Conservation (phyloP, 2,329 filamentous ascomycete species). For the Colletotrichum viniferum region DNA sequence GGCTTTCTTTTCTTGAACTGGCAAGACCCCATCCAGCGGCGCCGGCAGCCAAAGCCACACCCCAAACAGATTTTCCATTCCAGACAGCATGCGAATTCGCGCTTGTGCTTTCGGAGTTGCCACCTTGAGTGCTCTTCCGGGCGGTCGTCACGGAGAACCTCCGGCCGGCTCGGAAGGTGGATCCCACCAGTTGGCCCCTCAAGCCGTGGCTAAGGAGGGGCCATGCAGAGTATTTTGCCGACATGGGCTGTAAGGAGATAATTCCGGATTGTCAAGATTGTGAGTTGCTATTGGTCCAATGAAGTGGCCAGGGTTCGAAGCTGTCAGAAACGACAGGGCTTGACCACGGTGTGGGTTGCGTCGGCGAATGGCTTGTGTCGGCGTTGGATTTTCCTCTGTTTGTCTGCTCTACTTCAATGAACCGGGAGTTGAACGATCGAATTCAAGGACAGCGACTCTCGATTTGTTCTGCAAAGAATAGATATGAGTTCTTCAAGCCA, state of each 20-base stretch:
- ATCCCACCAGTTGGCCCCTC: constrained; percentile 6
- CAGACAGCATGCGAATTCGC: constrained; percentile 25
- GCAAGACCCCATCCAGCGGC: constrained; percentile 46
- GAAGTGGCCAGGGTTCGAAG: background rate
- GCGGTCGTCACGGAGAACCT: constrained; percentile 25
- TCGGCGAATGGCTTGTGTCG: constrained; percentile 18
- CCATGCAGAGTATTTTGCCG: constrained; percentile 29
- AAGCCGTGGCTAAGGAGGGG: constrained; percentile 27
- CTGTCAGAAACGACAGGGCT: constrained; percentile 7
- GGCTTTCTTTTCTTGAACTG: constrained; percentile 24
- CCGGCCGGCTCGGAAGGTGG: constrained; percentile 17
- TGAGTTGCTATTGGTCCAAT: constrained; percentile 6
- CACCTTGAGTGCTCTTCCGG: constrained; percentile 15
- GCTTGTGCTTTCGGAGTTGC: background rate
- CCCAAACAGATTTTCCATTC: constrained; percentile 38
- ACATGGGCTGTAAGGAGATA: constrained; percentile 27
- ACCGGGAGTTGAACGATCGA: background rate
- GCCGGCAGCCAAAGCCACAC: constrained; percentile 42
- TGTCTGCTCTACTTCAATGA: background rate
- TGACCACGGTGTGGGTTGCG: constrained; percentile 4
- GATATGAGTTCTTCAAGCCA: background rate
- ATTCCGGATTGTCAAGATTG: background rate
- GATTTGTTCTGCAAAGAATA: too few species aligned
- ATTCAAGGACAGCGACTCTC: background rate
- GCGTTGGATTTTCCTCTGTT: background rate